These are phyloP conservation scores for Hysterium pulicare DNA, from an alignment of 2,329 filamentous ascomycete genomes.

Conservation along the genomic window DNA sequence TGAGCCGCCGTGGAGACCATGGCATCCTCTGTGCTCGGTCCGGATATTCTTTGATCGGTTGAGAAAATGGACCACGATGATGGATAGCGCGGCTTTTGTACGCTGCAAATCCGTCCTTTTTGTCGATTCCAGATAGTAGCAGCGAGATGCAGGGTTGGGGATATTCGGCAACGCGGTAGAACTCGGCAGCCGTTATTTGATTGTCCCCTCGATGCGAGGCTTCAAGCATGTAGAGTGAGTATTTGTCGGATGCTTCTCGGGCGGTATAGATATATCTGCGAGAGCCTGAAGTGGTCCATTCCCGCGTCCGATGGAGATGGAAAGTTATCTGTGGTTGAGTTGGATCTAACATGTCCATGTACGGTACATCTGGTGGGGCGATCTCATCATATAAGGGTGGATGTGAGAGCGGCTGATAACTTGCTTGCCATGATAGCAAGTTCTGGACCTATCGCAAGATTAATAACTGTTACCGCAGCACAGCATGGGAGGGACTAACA, in stretches of 20 bases:
- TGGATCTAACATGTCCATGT: slow-evolving; percentile 32
- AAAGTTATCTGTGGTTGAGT: slow-evolving; percentile 30
- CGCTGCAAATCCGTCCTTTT: slow-evolving; percentile 28
- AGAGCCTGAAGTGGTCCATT: slow-evolving; percentile 33
- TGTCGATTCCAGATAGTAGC: slow-evolving; percentile 33
- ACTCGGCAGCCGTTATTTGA: slow-evolving; percentile 32
- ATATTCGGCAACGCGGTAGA: slow-evolving; percentile 35
- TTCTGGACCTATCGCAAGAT: slow-evolving; percentile 26
- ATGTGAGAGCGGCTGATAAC: slow-evolving; percentile 31
- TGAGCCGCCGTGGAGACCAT: slow-evolving; percentile 37
- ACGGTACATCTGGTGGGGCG: slow-evolving; percentile 31
- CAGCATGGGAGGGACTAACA: slow-evolving; percentile 16
- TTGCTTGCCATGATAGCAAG: slow-evolving; percentile 35
- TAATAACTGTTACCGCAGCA: slow-evolving; percentile 9
- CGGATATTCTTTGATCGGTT: slow-evolving; percentile 34
- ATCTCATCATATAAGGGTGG: slow-evolving; percentile 31
- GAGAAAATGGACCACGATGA: slow-evolving; percentile 29
- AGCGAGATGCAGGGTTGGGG: slow-evolving; percentile 31
- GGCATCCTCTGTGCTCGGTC: slow-evolving; percentile 37
- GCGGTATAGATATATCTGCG: slow-evolving; percentile 36
- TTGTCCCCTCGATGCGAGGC: slow-evolving; percentile 29
- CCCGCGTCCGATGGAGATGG: slow-evolving; percentile 36
- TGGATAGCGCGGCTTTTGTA: slow-evolving; percentile 37
- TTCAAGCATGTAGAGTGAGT: slow-evolving; percentile 35
- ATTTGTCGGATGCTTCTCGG: slow-evolving; percentile 35